Evolutionary conservation across 192 early-diverging fungal genomes (phyloP).

Genomic region (Podochytrium sp.): DNA sequence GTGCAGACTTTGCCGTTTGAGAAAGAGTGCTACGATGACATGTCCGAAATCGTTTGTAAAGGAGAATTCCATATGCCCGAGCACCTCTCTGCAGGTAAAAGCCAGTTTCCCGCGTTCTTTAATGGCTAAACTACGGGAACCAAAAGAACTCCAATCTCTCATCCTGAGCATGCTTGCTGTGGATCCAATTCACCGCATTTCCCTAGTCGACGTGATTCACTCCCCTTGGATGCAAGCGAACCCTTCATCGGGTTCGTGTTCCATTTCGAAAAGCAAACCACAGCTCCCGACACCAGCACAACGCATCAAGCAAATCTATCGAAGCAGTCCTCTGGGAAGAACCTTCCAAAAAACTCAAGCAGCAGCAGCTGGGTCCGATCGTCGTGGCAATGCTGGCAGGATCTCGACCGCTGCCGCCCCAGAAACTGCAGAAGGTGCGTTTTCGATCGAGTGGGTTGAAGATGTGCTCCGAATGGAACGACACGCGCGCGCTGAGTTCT

Average conservation of each 20-base stretch:
- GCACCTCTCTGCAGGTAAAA: conserved; percentile 33
- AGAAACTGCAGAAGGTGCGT: not conserved
- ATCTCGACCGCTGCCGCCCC: no score
- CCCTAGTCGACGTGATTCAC: not conserved
- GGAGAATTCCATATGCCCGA: conserved; percentile 33
- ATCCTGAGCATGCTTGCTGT: conserved; percentile 25
- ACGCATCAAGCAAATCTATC: not conserved
- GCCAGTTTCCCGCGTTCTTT: not conserved
- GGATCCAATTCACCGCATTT: conserved; percentile 24
- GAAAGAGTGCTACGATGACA: conserved; percentile 19
- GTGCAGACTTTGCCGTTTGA: conserved; percentile 44
- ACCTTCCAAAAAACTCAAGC: not conserved
- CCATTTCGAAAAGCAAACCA: not conserved
- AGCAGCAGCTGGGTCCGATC: no score
- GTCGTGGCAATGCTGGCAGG: no score
- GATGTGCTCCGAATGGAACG: conserved; percentile 26
- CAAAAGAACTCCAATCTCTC: conserved; percentile 24
- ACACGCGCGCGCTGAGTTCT: conserved; percentile 20
- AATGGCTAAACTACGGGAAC: not conserved
- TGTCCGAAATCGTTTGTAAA: conserved; percentile 18
- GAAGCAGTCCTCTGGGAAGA: not conserved
- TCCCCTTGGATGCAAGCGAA: not conserved
- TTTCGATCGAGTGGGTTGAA: conserved; percentile 11
- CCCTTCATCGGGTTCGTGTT: not conserved
- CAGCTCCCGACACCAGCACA: not conserved